Conservation (phyloP, 2,329 filamentous ascomycete genomes). For the Allantophomopsis cytisporea region DNA sequence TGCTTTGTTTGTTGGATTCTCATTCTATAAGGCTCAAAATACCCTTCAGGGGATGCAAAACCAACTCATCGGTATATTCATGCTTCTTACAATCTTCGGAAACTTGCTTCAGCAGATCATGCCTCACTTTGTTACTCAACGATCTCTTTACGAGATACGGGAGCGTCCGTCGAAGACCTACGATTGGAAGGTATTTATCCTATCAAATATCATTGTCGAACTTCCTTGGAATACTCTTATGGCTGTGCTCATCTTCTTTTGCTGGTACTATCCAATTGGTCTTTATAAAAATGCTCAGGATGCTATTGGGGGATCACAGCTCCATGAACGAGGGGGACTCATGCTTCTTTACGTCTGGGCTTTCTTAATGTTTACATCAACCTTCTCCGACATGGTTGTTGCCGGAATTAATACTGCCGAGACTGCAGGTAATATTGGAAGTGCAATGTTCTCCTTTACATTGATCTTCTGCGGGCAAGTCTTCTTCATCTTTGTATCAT, state of each 20-base stretch:
- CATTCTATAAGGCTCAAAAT: conserved; percentile 44
- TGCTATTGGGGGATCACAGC: conserved; percentile 13
- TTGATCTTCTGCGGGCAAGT: conserved; percentile 51
- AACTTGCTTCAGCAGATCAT: conserved; percentile 51
- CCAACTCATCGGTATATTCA: conserved; percentile 59
- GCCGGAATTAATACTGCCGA: conserved; percentile 66
- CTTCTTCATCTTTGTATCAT: conserved; percentile 54
- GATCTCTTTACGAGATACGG: conserved; percentile 43
- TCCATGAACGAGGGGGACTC: conserved; percentile 45
- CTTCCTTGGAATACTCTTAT: conserved; percentile 68
- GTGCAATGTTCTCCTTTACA: conserved; percentile 50
- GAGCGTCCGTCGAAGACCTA: conserved; percentile 7
- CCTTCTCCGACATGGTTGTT: conserved; percentile 69
- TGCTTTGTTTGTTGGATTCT: conserved; percentile 49
- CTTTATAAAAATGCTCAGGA: conserved; percentile 30
- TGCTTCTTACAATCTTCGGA: conserved; percentile 44
- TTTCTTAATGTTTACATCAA: conserved; percentile 71
- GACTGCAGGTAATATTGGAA: conserved; percentile 56
- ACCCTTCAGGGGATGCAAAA: conserved; percentile 56
- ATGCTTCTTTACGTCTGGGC: conserved; percentile 61
- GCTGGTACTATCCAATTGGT: conserved; percentile 74
- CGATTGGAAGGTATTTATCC: conserved; percentile 13
- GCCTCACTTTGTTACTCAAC: conserved; percentile 51
- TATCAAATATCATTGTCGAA: conserved; percentile 51
- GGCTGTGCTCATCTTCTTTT: conserved; percentile 59